These are phyloP conservation scores for Ceratocystis papillata DNA, from an alignment of 2,329 filamentous ascomycete genomes.

Conservation along the genomic window DNA sequence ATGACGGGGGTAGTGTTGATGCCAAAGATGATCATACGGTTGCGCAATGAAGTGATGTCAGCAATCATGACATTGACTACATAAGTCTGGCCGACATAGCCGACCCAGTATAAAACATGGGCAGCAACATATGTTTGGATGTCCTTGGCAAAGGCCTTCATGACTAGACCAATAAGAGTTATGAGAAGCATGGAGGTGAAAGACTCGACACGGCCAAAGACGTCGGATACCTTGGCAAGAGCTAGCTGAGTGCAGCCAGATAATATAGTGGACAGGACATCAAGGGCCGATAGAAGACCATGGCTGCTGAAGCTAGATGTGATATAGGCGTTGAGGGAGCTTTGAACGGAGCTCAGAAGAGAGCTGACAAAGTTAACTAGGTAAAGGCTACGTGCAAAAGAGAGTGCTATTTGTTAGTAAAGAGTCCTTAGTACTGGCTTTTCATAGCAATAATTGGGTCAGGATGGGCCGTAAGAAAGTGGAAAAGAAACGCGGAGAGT, in stretches of 20 bases:
- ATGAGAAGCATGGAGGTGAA: conserved; percentile 37
- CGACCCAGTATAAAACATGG: conserved; percentile 54
- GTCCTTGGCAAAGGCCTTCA: conserved; percentile 51
- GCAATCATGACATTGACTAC: conserved; percentile 36
- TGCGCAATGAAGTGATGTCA: conserved; percentile 36
- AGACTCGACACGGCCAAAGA: conserved; percentile 40
- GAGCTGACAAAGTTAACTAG: conserved; percentile 34
- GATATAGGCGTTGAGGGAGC: conserved; percentile 51
- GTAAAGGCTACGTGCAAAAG: conserved; percentile 31
- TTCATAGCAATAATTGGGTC: too few relatives aligned
- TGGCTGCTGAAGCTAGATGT: conserved; percentile 55
- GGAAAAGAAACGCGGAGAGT: not conserved
- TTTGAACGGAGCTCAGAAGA: conserved; percentile 32
- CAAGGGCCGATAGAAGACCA: conserved; percentile 54
- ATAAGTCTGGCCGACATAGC: conserved; percentile 37
- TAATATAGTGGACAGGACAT: conserved; percentile 46
- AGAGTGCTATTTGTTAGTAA: conserved; percentile 1
- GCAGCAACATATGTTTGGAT: conserved; percentile 50
- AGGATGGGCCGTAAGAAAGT: too few relatives aligned
- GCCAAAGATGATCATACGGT: conserved; percentile 36
- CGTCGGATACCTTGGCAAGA: conserved; percentile 41
- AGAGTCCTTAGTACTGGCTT: too few relatives aligned
- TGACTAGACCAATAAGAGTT: conserved; percentile 45
- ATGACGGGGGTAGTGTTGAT: conserved; percentile 38
- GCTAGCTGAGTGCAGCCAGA: conserved; percentile 34